Evolutionary conservation across 208 protist species (phyloP), one percentile per base, ranked within the genome.

Genomic region (Trypanosoma boissoni): DNA sequence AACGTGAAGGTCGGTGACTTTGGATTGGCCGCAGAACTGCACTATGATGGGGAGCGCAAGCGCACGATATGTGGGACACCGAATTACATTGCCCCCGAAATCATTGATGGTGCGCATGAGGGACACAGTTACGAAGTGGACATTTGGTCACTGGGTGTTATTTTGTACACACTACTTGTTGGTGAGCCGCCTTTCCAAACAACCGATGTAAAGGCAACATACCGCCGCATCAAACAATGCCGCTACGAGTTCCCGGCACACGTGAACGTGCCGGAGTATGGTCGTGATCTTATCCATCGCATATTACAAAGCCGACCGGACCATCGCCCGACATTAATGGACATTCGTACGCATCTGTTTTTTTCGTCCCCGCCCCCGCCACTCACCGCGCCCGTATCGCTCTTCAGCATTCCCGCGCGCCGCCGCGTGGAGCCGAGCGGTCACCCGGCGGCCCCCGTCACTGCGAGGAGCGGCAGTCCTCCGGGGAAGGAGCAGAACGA

Each of bases 181-280:
- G 98, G 98, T 27, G 83, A 93, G 55, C 97, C 98, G 32, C 98
- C 98, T 1, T 99, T 99, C 71, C 96, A 99, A 80, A 99, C 97
- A 37, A 70, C 64, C 14, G 86, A 98, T 58, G 86, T 98, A 6
- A 97, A 99, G 72, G 75, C 77, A 7, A 99, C 98, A 20, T 99
- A 99, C 80, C 78, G 89, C 42, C 78, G 90, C 32, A 99, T 99
- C 60, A 67, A 76, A 18, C 64, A 90, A 49, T 95, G 92, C 58
- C 64, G 76, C 29, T 99, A 99, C 79, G 68, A 83, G 21, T 97
- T 99, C 64, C 97, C 98, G 0, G 9, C 57, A 3, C 50, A 65
- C 36, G 57, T 95, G 6, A 52, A 58, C 2, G 72, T 99, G 20
- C 74, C 73, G 12, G 54, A 80, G 42, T 54, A 29, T 42, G 92